phyloP scores from a whole-genome alignment of 2,329 filamentous ascomycete species.

The Claviceps capensis region DNA sequence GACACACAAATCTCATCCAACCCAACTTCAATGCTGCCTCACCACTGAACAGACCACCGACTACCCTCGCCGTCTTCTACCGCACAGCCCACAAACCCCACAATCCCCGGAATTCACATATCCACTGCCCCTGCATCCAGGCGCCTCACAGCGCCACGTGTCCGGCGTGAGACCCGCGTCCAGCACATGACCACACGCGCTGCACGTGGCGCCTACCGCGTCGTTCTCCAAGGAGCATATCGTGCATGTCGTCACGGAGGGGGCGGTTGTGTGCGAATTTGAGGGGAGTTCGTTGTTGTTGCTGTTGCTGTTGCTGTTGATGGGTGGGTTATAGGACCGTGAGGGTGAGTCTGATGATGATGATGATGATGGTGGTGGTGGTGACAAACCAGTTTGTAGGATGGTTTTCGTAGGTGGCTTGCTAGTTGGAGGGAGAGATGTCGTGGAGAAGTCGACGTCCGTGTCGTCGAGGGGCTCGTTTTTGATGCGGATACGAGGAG shows the following conservation, averaged over 20 bases:
- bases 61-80: constrained; percentile 22
- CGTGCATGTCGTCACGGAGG: constrained; percentile 26
- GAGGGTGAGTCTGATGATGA: no score
- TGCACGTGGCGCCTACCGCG: constrained; percentile 41
- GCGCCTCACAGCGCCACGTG: constrained; percentile 51
- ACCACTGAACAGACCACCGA: background rate
- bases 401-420: background rate
- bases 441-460: background rate
- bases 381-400: background rate
- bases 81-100: constrained; percentile 58
- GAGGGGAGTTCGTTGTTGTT: background rate
- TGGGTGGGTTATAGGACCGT: background rate
- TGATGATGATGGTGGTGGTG: no score
- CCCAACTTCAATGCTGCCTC: no score
- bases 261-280: no score
- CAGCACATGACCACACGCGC: constrained; percentile 58
- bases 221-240: constrained; percentile 58
- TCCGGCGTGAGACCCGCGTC: constrained; percentile 35
- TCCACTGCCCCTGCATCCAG: constrained; percentile 36
- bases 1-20: no score
- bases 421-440: background rate
- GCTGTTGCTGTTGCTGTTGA: background rate
- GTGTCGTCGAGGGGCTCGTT: background rate
- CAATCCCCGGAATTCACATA: constrained; percentile 60
- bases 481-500: background rate